Evolutionary conservation across 805 yeast genomes (phyloP).

Genomic region (Suhomyces xylopsoci): DNA sequence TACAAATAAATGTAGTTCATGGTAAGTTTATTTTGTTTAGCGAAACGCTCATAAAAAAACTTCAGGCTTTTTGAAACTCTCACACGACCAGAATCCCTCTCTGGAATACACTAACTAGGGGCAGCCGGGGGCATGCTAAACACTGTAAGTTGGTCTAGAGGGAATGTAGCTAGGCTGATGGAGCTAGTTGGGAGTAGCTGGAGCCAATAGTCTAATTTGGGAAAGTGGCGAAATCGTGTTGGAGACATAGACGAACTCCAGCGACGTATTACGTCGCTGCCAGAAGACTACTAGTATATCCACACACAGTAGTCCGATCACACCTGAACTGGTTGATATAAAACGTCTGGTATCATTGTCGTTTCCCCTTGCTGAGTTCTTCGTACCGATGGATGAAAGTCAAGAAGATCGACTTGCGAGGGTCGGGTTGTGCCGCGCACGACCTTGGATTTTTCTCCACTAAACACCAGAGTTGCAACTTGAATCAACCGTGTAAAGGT

Average conservation of each 20-base stretch:
- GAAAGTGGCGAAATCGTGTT: neutral
- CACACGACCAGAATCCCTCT: slow-evolving; percentile 5
- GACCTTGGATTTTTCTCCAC: neutral
- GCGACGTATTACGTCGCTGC: neutral
- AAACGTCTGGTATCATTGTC: neutral
- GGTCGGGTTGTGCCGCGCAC: neutral
- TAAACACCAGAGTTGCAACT: neutral
- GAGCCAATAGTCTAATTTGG: neutral
- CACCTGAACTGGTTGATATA: neutral
- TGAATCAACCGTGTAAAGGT: neutral
- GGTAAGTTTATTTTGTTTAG: neutral
- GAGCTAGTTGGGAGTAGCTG: neutral
- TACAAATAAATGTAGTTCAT: neutral
- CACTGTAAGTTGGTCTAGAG: too few relatives aligned
- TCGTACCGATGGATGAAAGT: neutral
- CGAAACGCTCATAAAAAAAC: slow-evolving; percentile 1
- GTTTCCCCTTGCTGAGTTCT: neutral
- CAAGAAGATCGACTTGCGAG: neutral
- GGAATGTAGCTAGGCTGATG: too few relatives aligned
- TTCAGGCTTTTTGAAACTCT: neutral
- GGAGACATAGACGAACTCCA: neutral
- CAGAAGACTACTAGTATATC: neutral
- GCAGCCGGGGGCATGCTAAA: too few relatives aligned
- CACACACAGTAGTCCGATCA: neutral
- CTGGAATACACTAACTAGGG: neutral